Conservation (phyloP, 2,329 filamentous ascomycete species). For the Pseudopyricularia javanii region DNA sequence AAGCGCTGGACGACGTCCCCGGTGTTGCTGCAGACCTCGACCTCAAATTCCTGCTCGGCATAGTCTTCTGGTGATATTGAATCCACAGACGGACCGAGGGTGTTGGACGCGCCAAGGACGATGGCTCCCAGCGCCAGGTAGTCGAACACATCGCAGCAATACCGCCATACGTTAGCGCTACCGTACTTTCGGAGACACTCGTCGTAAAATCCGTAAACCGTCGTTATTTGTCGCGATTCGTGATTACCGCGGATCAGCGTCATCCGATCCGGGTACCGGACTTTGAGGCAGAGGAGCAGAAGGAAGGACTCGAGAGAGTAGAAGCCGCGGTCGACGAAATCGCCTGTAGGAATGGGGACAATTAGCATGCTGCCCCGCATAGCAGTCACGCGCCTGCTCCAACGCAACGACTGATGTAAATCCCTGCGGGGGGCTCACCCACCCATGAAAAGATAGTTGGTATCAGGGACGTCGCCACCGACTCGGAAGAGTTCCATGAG, state of each 20-base stretch:
- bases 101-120: constrained; percentile 72
- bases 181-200: constrained; percentile 94
- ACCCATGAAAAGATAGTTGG: constrained; percentile 97
- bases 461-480: constrained; percentile 86
- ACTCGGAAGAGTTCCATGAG: constrained; percentile 94
- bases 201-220: constrained; percentile 96
- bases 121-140: constrained; percentile 86
- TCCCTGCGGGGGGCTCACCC: constrained; percentile 11
- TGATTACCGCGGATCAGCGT: constrained; percentile 92
- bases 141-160: constrained; percentile 97
- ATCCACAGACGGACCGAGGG: constrained; percentile 36
- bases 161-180: constrained; percentile 91
- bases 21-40: constrained; percentile 80
- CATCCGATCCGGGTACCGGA: constrained; percentile 93
- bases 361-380: not conserved
- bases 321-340: constrained; percentile 96
- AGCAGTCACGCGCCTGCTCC: too few species aligned
- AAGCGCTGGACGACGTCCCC: constrained; percentile 69
- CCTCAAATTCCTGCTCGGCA: constrained; percentile 66
- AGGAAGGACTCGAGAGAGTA: constrained; percentile 96
- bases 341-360: constrained; percentile 37
- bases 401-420: too few species aligned
- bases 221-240: constrained; percentile 93
- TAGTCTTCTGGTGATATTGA: constrained; percentile 31
- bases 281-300: constrained; percentile 89